Evolutionary conservation across 345 rosid species (phyloP).

Genomic region (Syzygium grande): DNA sequence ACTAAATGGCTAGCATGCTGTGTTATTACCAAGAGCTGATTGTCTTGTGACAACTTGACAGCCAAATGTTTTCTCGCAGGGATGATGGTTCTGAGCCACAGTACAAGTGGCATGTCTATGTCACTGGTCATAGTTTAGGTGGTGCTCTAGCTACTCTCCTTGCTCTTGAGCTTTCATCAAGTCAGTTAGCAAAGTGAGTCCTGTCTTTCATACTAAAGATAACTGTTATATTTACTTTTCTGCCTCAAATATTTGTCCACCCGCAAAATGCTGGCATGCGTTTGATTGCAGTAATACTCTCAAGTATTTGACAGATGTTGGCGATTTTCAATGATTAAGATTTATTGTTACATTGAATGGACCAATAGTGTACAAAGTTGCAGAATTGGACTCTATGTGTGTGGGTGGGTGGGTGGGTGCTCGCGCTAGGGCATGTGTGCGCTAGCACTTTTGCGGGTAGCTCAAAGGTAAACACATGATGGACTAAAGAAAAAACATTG

Average conservation of each 20-base stretch:
- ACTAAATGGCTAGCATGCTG: neutral
- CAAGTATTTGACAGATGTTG: neutral
- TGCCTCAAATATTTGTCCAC: neutral
- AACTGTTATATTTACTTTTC: neutral
- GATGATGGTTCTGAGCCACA: conserved; percentile 38
- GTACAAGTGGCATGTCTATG: conserved; percentile 77
- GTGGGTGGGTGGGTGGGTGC: neutral
- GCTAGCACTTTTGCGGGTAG: neutral
- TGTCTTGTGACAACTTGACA: neutral
- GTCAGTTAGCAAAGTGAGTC: conserved; percentile 75
- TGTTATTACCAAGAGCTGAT: neutral
- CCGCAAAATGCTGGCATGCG: neutral
- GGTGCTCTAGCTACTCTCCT: conserved; percentile 93
- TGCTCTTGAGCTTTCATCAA: conserved; percentile 88
- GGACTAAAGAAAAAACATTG: neutral
- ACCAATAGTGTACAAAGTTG: neutral
- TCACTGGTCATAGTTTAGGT: conserved; percentile 96
- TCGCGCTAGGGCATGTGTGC: neutral
- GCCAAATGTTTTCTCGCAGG: conserved; percentile 23
- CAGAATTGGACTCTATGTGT: neutral
- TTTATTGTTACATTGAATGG: neutral
- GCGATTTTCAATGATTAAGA: neutral
- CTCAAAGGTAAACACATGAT: neutral
- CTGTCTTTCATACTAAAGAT: neutral
- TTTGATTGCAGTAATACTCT: neutral